These are phyloP conservation scores for Myochromella boudieri DNA, from an alignment of 768 basidiomycete species.

Conservation along the genomic window DNA sequence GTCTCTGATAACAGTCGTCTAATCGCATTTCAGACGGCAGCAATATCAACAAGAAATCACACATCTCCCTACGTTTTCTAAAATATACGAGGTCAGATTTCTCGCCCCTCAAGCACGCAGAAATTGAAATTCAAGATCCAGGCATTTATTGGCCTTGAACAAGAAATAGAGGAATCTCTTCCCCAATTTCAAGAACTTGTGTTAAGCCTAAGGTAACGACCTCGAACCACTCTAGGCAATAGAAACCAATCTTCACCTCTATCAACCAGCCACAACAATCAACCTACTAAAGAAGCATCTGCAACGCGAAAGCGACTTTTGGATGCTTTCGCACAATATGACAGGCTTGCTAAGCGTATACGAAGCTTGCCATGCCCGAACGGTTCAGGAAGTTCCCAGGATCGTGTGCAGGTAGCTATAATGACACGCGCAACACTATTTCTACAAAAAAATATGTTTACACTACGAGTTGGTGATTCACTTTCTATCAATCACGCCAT, in stretches of 20 bases:
- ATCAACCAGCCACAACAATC: conserved; percentile 37
- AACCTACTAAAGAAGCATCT: conserved; percentile 66
- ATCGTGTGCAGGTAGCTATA: conserved; percentile 82
- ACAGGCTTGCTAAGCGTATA: conserved; percentile 84
- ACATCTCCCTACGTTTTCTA: conserved; percentile 59
- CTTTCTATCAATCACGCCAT: not conserved
- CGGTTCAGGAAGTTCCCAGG: conserved; percentile 70
- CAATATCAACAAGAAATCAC: conserved; percentile 72
- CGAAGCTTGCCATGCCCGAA: conserved; percentile 63
- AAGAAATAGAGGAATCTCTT: conserved; percentile 85
- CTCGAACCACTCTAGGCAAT: not conserved
- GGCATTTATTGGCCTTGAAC: conserved; percentile 74
- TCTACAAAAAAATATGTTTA: conserved; percentile 88
- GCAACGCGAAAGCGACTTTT: conserved; percentile 78
- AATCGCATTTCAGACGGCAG: conserved; percentile 58
- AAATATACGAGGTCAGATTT: conserved; percentile 64
- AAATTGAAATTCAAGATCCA: conserved; percentile 24
- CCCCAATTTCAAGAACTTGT: conserved; percentile 90
- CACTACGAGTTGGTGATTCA: conserved; percentile 58
- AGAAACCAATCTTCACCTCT: not conserved
- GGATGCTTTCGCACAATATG: conserved; percentile 86
- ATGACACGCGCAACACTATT: conserved; percentile 74
- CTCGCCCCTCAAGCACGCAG: not conserved
- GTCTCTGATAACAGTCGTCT: conserved; percentile 4
- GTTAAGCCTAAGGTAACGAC: conserved; percentile 59